Percentiles rank a stretch among this genome's conserved stretches.
Evolutionary conservation across 1,139 yeast species (phyloP).

Genomic region (Saccharomycopsis phalli): DNA sequence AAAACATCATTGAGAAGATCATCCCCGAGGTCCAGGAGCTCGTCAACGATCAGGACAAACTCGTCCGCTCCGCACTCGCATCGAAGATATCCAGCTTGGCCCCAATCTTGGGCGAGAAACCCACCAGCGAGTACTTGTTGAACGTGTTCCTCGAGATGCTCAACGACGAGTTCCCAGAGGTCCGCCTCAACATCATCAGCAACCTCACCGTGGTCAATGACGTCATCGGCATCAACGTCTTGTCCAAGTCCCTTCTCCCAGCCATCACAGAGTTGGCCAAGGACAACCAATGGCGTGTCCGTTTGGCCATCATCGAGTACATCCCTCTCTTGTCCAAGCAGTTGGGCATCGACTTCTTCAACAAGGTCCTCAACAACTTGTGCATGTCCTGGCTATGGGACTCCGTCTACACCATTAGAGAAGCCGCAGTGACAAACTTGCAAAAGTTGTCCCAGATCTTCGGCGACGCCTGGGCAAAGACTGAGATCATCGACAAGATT

Average conservation of each 20-base stretch:
- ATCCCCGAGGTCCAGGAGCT: conserved; percentile 79
- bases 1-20: conserved; percentile 55
- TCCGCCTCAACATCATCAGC: conserved; percentile 86
- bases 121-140: conserved; percentile 71
- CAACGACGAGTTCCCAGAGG: conserved; percentile 96
- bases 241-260: conserved; percentile 83
- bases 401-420: conserved; percentile 91
- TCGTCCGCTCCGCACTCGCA: conserved; percentile 89
- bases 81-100: conserved; percentile 81
- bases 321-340: conserved; percentile 95
- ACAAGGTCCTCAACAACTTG: conserved; percentile 79
- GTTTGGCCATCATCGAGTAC: conserved; percentile 94
- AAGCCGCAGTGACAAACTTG: conserved; percentile 86
- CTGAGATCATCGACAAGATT: conserved; percentile 71
- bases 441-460: conserved; percentile 74
- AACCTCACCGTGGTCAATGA: conserved; percentile 87
- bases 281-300: conserved; percentile 96
- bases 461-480: conserved; percentile 91
- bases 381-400: conserved; percentile 99
- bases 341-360: conserved; percentile 87
- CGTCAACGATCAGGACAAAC: conserved; percentile 86
- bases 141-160: conserved; percentile 91
- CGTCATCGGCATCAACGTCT: conserved; percentile 82
- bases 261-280: conserved; percentile 95
- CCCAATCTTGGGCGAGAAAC: conserved; percentile 76